These are phyloP conservation scores for Cyberlindnera misumaiensis DNA, from an alignment of 805 yeast genomes.

Conservation along the genomic window DNA sequence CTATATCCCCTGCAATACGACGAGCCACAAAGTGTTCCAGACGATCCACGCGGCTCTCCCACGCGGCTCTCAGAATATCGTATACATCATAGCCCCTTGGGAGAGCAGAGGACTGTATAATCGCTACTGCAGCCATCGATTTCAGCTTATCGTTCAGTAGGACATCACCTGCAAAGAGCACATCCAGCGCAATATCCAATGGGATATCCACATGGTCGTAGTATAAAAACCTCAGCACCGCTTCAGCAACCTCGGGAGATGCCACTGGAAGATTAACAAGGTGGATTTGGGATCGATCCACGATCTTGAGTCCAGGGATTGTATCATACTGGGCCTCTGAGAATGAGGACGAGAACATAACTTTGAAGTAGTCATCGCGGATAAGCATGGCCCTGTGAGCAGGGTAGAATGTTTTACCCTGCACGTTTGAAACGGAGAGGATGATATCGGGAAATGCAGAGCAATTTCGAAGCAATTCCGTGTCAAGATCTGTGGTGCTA, in stretches of 20 bases:
- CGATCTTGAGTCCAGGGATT: constrained; percentile 7
- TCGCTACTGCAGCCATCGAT: constrained; percentile 47
- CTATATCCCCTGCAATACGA: constrained; percentile 45
- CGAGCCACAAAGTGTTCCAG: constrained; percentile 59
- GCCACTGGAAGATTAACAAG: constrained; percentile 26
- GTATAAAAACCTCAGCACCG: constrained; percentile 49
- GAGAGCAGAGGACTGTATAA: constrained; percentile 27
- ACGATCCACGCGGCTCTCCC: constrained; percentile 61
- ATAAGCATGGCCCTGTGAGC: constrained; percentile 54
- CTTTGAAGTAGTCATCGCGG: constrained; percentile 57
- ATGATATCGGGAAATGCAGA: constrained; percentile 42
- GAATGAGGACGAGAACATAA: constrained; percentile 52
- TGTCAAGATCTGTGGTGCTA: constrained; percentile 8
- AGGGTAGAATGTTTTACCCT: constrained; percentile 39
- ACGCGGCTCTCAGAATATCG: constrained; percentile 55
- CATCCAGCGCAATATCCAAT: constrained; percentile 43
- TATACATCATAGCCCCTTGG: constrained; percentile 33
- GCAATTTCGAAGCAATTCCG: constrained; percentile 9
- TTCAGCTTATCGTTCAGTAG: constrained; percentile 56
- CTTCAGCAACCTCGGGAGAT: constrained; percentile 37
- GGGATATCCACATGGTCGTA: constrained; percentile 53
- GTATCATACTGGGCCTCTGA: constrained; percentile 25
- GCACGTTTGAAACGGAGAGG: constrained; percentile 28
- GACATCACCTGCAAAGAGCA: constrained; percentile 50
- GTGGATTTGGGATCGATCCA: constrained; percentile 19